Percentiles rank a stretch among this genome's conserved stretches.
phyloP scores from a whole-genome alignment of 768 basidiomycete species.

The Holtermanniella nyarrowii region DNA sequence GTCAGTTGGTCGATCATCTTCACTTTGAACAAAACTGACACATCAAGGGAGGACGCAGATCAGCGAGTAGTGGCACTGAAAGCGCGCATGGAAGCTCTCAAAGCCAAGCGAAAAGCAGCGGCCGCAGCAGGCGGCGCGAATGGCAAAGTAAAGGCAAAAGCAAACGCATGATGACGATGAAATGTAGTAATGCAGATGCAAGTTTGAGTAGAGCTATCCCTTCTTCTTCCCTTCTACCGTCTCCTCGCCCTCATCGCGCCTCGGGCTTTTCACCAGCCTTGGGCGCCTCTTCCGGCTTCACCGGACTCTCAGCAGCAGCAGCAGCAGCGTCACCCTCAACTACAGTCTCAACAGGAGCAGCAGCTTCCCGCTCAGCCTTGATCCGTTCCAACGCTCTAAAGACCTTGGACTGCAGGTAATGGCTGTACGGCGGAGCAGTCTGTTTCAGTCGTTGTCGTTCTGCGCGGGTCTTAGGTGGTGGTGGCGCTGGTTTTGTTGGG shows the following conservation, averaged over 20 bases:
- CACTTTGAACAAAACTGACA: background rate
- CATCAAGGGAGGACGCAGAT: slow-evolving; percentile 31
- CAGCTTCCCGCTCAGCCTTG: slow-evolving; percentile 61
- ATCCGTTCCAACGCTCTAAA: slow-evolving; percentile 86
- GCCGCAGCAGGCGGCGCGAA: background rate
- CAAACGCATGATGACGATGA: slow-evolving; percentile 44
- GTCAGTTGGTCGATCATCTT: slow-evolving; percentile 25
- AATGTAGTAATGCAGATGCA: background rate
- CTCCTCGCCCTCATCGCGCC: slow-evolving; percentile 16
- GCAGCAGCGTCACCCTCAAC: slow-evolving; percentile 1
- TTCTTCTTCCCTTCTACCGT: too few species aligned
- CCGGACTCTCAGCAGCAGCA: background rate
- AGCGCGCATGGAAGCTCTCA: slow-evolving; percentile 30
- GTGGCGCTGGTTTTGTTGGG: slow-evolving; percentile 36
- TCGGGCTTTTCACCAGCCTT: background rate
- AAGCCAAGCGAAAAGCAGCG: slow-evolving; percentile 24
- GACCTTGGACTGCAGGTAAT: slow-evolving; percentile 96
- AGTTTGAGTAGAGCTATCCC: background rate
- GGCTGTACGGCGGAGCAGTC: slow-evolving; percentile 47
- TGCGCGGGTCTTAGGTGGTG: slow-evolving; percentile 2
- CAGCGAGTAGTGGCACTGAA: slow-evolving; percentile 23
- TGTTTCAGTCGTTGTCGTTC: slow-evolving; percentile 8
- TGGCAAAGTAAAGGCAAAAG: slow-evolving; percentile 41
- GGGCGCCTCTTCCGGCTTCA: slow-evolving; percentile 4
- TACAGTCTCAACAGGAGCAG: slow-evolving; percentile 10